Percentiles rank a stretch among this genome's conserved stretches.
Conservation (phyloP, 1,284 basidiomycete genomes). For the Cutaneotrichosporon sp. region DNA sequence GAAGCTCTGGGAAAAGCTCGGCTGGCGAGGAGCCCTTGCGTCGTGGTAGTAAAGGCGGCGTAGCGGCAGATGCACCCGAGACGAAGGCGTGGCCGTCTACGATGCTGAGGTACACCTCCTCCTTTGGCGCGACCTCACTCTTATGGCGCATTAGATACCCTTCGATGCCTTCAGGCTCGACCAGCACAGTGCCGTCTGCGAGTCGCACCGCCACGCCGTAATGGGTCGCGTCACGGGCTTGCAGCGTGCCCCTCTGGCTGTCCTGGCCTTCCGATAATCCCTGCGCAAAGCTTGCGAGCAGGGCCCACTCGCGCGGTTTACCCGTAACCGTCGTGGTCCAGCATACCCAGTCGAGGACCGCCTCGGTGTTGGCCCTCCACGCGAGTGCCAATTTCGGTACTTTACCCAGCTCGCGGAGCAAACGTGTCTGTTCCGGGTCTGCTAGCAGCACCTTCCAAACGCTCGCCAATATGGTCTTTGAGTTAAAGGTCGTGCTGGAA, state of each 20-base stretch:
- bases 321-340: slow-evolving; percentile 34
- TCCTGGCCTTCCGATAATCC: slow-evolving; percentile 1
- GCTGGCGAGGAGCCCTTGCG: slow-evolving; percentile 28
- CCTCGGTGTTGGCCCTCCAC: slow-evolving; percentile 38
- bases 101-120: slow-evolving; percentile 33
- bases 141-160: slow-evolving; percentile 40
- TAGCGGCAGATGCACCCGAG: slow-evolving; percentile 22
- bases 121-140: slow-evolving; percentile 16
- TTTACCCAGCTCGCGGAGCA: slow-evolving; percentile 23
- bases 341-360: slow-evolving; percentile 44
- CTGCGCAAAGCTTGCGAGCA: slow-evolving; percentile 37
- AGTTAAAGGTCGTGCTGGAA: slow-evolving; percentile 21
- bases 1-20: slow-evolving; percentile 33
- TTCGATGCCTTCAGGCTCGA: slow-evolving; percentile 44
- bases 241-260: slow-evolving; percentile 21
- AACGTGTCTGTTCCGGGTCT: slow-evolving; percentile 24
- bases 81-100: slow-evolving; percentile 42
- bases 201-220: slow-evolving; percentile 27
- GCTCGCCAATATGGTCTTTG: slow-evolving; percentile 22
- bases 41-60: slow-evolving; percentile 33
- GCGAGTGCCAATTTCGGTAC: slow-evolving; percentile 32
- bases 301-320: slow-evolving; percentile 34
- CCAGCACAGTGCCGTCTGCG: slow-evolving; percentile 35
- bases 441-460: slow-evolving; percentile 32
- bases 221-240: slow-evolving; percentile 40